Percentiles rank a stretch among this genome's conserved stretches.
phyloP scores from a whole-genome alignment of 768 basidiomycete genomes.

The Russula virescens region DNA sequence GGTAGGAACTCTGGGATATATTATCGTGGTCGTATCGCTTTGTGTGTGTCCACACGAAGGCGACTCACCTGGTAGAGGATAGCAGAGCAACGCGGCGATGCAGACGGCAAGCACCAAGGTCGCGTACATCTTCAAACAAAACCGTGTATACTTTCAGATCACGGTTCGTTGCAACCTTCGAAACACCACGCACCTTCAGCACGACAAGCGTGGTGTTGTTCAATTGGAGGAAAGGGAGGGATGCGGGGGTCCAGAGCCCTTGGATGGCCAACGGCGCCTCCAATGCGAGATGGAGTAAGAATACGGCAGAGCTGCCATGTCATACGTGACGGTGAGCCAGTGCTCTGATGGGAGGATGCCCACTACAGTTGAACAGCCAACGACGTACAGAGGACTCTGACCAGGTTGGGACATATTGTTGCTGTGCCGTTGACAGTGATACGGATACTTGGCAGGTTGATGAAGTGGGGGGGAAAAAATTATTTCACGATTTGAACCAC shows the following conservation, averaged over 20 bases:
- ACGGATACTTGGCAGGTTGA: not conserved
- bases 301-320: constrained; percentile 52
- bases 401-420: constrained; percentile 24
- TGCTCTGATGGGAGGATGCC: not conserved
- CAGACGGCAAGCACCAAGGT: constrained; percentile 57
- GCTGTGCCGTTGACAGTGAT: not conserved
- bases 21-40: not conserved
- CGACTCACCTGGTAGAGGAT: constrained; percentile 62
- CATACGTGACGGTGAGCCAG: not conserved
- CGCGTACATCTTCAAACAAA: constrained; percentile 53
- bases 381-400: constrained; percentile 24
- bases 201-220: constrained; percentile 77
- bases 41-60: not conserved
- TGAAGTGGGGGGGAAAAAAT: not conserved
- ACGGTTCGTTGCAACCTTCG: not conserved
- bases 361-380: not conserved
- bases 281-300: constrained; percentile 73
- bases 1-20: constrained; percentile 62
- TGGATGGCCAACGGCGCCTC: constrained; percentile 76
- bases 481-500: not conserved
- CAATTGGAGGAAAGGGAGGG: constrained; percentile 69
- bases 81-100: constrained; percentile 56
- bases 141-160: not conserved
- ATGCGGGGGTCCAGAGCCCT: constrained; percentile 57
- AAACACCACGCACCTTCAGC: constrained; percentile 51